phyloP scores from a whole-genome alignment of 2,329 filamentous ascomycete species.

The Nannizzia gypsea region DNA sequence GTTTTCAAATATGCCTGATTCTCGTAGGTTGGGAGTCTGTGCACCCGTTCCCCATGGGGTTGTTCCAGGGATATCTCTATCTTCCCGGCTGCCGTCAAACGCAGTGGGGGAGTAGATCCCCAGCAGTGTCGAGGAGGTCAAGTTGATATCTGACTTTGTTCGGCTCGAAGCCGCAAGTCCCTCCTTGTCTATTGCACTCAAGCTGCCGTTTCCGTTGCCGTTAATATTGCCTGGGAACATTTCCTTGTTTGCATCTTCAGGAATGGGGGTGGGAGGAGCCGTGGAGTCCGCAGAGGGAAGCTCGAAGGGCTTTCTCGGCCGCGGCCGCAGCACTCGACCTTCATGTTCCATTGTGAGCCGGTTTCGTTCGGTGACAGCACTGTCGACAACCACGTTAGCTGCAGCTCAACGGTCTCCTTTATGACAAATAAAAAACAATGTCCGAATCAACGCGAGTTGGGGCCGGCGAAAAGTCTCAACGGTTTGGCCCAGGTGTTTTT shows the following conservation, averaged over 20 bases:
- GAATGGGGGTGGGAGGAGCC: slow-evolving; percentile 25
- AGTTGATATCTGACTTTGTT: slow-evolving; percentile 67
- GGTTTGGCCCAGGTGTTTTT: neutral
- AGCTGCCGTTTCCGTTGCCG: slow-evolving; percentile 7
- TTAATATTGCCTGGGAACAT: slow-evolving; percentile 5
- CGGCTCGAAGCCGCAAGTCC: slow-evolving; percentile 44
- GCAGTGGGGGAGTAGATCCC: slow-evolving; percentile 74
- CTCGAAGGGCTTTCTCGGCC: slow-evolving; percentile 10
- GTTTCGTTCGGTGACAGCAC: neutral
- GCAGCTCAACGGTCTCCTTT: neutral
- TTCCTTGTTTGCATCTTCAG: slow-evolving; percentile 5
- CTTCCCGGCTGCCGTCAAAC: slow-evolving; percentile 31
- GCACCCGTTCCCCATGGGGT: slow-evolving; percentile 72
- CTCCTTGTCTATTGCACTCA: slow-evolving; percentile 20
- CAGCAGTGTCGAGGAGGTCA: slow-evolving; percentile 78
- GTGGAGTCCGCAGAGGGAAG: slow-evolving; percentile 21
- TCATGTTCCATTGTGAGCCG: slow-evolving; percentile 18
- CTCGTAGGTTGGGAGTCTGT: slow-evolving; percentile 48
- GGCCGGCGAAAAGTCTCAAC: neutral
- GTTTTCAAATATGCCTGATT: neutral
- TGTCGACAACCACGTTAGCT: neutral
- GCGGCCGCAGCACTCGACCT: slow-evolving; percentile 10
- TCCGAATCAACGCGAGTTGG: neutral
- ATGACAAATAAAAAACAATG: neutral
- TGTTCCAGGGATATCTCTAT: slow-evolving; percentile 7